A percentile compares a stretch with the other conserved stretches of the same genome.
Evolutionary conservation across 805 yeast species (phyloP).

Genomic region (Starmera dryadoides): DNA sequence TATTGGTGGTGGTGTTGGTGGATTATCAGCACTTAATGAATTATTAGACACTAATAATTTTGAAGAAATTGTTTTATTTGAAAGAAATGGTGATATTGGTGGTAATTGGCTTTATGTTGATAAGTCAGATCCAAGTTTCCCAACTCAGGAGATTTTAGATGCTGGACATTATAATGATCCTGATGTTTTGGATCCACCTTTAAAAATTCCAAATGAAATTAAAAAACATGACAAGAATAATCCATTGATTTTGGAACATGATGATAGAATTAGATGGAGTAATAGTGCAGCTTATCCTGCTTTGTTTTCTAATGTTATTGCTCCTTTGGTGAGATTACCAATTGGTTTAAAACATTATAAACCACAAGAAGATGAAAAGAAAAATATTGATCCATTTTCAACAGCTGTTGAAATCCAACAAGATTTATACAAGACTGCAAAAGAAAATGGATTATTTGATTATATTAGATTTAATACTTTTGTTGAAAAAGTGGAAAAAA

Average conservation of each 20-base stretch:
- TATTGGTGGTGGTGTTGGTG: conserved; percentile 1
- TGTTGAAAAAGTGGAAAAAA: conserved; percentile 1
- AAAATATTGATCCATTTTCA: conserved; percentile 1
- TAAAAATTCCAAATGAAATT: background rate
- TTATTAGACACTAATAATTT: background rate
- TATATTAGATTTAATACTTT: conserved; percentile 1
- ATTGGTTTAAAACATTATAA: background rate
- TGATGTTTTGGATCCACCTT: background rate
- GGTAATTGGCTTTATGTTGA: conserved; percentile 1
- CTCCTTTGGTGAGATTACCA: conserved; percentile 1
- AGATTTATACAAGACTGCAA: background rate
- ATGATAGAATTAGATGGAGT: background rate
- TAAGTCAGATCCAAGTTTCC: background rate
- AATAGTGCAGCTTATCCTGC: conserved; percentile 3
- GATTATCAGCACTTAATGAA: background rate
- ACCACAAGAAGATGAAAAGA: background rate
- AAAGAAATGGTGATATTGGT: conserved; percentile 1
- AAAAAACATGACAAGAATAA: background rate
- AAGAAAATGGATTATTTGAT: background rate
- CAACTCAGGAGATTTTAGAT: conserved; percentile 1
- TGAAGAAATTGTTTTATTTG: background rate
- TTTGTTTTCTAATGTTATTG: background rate
- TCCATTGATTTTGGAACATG: background rate
- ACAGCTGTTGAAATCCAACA: conserved; percentile 1
- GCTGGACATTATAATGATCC: background rate